These are phyloP conservation scores for Macaranga tanarius DNA, from an alignment of 441 rosid genomes.

Conservation along the genomic window DNA sequence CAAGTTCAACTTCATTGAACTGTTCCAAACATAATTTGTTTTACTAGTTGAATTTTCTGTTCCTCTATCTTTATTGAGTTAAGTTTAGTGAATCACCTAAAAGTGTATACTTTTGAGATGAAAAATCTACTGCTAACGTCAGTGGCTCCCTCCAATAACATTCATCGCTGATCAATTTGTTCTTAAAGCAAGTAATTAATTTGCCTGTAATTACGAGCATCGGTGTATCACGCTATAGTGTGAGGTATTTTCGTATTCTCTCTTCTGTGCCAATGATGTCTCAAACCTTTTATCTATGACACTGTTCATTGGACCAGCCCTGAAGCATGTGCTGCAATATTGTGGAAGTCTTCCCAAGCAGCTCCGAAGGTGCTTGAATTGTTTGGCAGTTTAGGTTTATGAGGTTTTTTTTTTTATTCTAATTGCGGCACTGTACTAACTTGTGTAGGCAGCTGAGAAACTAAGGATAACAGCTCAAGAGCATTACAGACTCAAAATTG, in stretches of 20 bases:
- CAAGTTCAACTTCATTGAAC: not conserved
- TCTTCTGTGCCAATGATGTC: not conserved
- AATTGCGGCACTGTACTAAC: not conserved
- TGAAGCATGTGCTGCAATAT: slow-evolving; percentile 51
- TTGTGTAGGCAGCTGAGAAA: slow-evolving; percentile 44
- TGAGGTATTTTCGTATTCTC: no score
- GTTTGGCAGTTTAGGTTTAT: slow-evolving; percentile 5
- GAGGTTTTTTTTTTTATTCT: not conserved
- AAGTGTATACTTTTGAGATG: not conserved
- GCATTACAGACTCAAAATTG: slow-evolving; percentile 36
- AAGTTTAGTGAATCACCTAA: not conserved
- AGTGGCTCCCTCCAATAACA: not conserved
- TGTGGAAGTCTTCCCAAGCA: slow-evolving; percentile 50
- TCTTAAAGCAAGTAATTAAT: not conserved
- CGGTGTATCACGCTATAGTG: no score
- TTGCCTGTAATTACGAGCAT: no score
- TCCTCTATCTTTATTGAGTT: not conserved
- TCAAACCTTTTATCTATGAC: slow-evolving; percentile 14
- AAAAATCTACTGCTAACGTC: not conserved
- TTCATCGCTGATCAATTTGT: not conserved
- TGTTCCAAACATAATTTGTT: not conserved
- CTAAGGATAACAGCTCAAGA: slow-evolving; percentile 45
- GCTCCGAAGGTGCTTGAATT: slow-evolving; percentile 39
- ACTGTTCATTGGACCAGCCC: slow-evolving; percentile 34
- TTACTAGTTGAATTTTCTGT: not conserved